These are phyloP conservation scores for Aspergillus carbonarius DNA, from an alignment of 2,329 filamentous ascomycete species.

Conservation along the genomic window DNA sequence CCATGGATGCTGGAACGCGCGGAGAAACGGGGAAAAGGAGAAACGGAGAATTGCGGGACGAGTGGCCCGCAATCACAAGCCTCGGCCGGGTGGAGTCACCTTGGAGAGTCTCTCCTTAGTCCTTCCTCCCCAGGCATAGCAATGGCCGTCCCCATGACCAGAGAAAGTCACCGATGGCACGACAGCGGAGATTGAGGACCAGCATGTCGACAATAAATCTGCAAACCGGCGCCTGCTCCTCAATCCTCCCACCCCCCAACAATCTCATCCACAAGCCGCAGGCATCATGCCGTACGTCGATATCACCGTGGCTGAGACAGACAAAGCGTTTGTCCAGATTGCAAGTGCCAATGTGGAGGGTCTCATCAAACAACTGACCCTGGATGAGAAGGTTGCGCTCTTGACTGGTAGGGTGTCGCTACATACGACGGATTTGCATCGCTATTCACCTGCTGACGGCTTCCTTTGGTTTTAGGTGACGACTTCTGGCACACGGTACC, in stretches of 20 bases:
- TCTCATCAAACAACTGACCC: constrained; percentile 52
- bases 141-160: not conserved
- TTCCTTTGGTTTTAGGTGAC: constrained; percentile 21
- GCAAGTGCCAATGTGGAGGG: constrained; percentile 35
- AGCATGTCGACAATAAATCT: not conserved
- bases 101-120: no score
- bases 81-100: not conserved
- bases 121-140: not conserved
- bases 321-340: constrained; percentile 1
- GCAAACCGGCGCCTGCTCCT: not conserved
- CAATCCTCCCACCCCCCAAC: not conserved
- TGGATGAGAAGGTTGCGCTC: constrained; percentile 57
- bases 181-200: no score
- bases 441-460: not conserved
- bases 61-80: not conserved
- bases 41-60: constrained; percentile 1
- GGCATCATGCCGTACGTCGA: not conserved
- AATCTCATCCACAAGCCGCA: not conserved
- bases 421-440: not conserved
- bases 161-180: not conserved
- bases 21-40: constrained; percentile 9
- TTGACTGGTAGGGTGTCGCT: constrained; percentile 30
- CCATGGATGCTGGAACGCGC: no score
- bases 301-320: not conserved
- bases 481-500: constrained; percentile 70